Conservation (phyloP, 371 early-diverging fungal species). For the Mucor saturninus region DNA sequence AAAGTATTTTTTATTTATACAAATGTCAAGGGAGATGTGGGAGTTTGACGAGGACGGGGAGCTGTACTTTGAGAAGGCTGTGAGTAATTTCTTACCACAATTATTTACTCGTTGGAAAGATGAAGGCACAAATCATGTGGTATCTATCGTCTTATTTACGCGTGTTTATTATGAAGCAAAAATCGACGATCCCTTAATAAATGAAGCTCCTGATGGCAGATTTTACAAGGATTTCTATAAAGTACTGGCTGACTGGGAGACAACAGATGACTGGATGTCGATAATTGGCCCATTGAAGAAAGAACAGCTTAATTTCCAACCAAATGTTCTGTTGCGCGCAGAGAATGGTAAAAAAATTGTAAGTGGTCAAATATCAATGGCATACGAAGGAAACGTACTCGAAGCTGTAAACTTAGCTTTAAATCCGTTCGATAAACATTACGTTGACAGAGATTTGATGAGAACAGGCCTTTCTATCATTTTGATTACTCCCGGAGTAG, state of each 20-base stretch:
- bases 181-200: constrained; percentile 52
- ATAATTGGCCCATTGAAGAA: constrained; percentile 78
- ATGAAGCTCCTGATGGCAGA: constrained; percentile 58
- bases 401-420: constrained; percentile 95
- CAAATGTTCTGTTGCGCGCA: constrained; percentile 71
- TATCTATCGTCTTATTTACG: constrained; percentile 92
- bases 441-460: constrained; percentile 90
- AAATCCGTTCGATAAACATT: constrained; percentile 92
- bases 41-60: constrained; percentile 97
- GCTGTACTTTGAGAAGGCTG: constrained; percentile 88
- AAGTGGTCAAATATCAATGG: constrained; percentile 72
- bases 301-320: constrained; percentile 83
- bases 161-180: constrained; percentile 77
- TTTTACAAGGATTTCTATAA: constrained; percentile 93
- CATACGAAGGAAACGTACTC: constrained; percentile 90
- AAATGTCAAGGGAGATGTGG: constrained; percentile 97
- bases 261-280: constrained; percentile 83
- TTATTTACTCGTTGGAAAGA: constrained; percentile 89
- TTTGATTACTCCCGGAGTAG: constrained; percentile 88
- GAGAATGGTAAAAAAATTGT: constrained; percentile 57
- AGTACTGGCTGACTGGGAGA: constrained; percentile 93
- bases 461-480: constrained; percentile 94
- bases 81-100: constrained; percentile 88
- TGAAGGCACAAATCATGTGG: constrained; percentile 91
- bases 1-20: constrained; percentile 91